Evolutionary conservation across 1,284 basidiomycete species (phyloP).

Genomic region (Lignosus rhinocerotis): DNA sequence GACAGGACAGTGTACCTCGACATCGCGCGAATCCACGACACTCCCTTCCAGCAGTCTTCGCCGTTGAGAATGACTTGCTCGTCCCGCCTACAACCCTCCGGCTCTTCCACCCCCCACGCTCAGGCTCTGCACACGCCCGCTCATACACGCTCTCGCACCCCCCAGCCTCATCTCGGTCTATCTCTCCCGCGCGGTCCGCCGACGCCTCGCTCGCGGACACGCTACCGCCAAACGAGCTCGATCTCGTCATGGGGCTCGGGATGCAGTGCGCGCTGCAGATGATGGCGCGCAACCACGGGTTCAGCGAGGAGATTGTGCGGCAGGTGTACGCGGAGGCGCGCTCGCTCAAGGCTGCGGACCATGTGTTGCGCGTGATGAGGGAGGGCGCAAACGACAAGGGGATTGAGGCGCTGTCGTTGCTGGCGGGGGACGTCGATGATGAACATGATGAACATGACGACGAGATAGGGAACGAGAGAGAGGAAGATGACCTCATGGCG

Average conservation of each 20-base stretch:
- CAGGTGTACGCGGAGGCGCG: constrained; percentile 14
- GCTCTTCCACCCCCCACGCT: constrained; percentile 6
- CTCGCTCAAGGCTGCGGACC: constrained; percentile 21
- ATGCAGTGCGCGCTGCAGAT: constrained; percentile 19
- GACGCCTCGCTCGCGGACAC: constrained; percentile 7
- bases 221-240: constrained; percentile 15
- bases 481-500: neutral
- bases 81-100: constrained; percentile 5
- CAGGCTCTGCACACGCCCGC: neutral
- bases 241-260: constrained; percentile 19
- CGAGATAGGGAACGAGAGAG: neutral
- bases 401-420: constrained; percentile 8
- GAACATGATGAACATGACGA: neutral
- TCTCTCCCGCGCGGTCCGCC: neutral
- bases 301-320: constrained; percentile 21
- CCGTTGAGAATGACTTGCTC: constrained; percentile 6
- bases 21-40: neutral
- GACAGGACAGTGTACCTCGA: neutral
- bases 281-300: constrained; percentile 29
- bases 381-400: constrained; percentile 20
- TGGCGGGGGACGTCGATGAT: neutral
- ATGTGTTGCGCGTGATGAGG: constrained; percentile 22
- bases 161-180: constrained; percentile 3
- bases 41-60: constrained; percentile 2
- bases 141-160: constrained; percentile 4